Conservation (phyloP, 352 stramenopile species). For the Globisporangium nunn region DNA sequence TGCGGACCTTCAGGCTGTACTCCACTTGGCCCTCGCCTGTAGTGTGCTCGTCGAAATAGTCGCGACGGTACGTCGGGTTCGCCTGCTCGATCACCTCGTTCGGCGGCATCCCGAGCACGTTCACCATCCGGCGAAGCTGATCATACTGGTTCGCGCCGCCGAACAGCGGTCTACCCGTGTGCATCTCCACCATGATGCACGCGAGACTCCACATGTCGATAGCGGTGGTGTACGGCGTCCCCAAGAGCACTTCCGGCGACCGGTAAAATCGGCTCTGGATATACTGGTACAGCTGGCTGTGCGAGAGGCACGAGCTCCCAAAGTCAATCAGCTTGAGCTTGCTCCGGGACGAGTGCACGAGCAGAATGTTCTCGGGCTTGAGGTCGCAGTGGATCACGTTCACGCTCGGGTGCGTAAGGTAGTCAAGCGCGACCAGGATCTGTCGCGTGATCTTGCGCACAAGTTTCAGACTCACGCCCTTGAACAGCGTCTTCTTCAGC, state of each 20-base stretch:
- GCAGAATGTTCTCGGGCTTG: conserved; percentile 99
- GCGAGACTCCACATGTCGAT: conserved; percentile 90
- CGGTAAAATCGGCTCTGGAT: conserved; percentile 98
- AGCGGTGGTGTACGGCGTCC: conserved; percentile 70
- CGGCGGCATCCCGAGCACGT: conserved; percentile 92
- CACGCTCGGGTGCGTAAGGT: conserved; percentile 85
- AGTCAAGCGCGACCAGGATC: conserved; percentile 89
- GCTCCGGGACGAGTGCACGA: conserved; percentile 91
- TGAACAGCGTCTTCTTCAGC: conserved; percentile 91
- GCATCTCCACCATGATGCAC: conserved; percentile 94
- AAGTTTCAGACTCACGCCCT: conserved; percentile 89
- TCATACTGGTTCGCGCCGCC: conserved; percentile 94
- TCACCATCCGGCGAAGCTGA: conserved; percentile 96
- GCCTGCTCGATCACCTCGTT: conserved; percentile 86
- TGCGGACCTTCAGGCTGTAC: conserved; percentile 63
- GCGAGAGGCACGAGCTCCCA: conserved; percentile 93
- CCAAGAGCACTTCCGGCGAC: conserved; percentile 82
- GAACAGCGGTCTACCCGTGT: conserved; percentile 98
- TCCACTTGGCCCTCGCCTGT: conserved; percentile 48
- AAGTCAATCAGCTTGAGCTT: conserved; percentile 99
- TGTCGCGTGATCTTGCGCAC: conserved; percentile 95
- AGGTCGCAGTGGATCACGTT: conserved; percentile 99
- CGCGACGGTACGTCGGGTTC: conserved; percentile 66
- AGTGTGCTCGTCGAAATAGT: conserved; percentile 91
- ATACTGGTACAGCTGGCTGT: conserved; percentile 96